phyloP scores from a whole-genome alignment of 2,329 filamentous ascomycete species.

The Metarhizium anisopliae region DNA sequence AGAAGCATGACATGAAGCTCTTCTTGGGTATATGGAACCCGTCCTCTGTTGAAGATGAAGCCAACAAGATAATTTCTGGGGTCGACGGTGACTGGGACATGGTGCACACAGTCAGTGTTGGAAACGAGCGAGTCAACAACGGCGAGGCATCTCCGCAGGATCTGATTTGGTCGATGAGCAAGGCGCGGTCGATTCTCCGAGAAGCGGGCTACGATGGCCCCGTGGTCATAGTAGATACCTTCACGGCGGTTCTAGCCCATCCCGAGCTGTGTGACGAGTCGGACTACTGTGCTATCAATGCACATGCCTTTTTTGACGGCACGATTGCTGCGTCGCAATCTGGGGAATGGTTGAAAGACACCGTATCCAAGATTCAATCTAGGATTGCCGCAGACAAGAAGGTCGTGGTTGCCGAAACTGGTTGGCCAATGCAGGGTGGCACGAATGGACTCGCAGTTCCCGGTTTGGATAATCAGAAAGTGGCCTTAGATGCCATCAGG shows the following conservation, averaged over 20 bases:
- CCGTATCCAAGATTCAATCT: too few relatives aligned
- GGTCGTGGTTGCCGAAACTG: constrained; percentile 68
- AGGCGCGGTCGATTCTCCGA: constrained; percentile 49
- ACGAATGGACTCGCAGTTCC: constrained; percentile 62
- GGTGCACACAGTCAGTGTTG: constrained; percentile 65
- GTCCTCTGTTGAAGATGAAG: constrained; percentile 42
- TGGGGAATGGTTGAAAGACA: constrained; percentile 52
- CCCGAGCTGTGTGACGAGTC: constrained; percentile 62
- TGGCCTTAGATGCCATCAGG: constrained; percentile 58
- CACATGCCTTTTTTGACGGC: constrained; percentile 75
- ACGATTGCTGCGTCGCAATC: constrained; percentile 50
- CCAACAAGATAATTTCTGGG: constrained; percentile 51
- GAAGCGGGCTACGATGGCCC: constrained; percentile 59
- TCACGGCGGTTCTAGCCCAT: constrained; percentile 56
- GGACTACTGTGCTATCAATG: constrained; percentile 74
- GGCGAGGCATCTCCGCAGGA: constrained; percentile 41
- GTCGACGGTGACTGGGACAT: constrained; percentile 56
- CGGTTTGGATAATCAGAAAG: constrained; percentile 53
- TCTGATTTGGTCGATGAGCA: constrained; percentile 49
- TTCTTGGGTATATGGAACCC: constrained; percentile 69
- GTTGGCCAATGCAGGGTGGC: constrained; percentile 67
- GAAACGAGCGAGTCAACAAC: constrained; percentile 72
- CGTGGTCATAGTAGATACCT: constrained; percentile 75
- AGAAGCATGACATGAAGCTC: constrained; percentile 56
- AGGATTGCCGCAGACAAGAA: too few relatives aligned